These are phyloP conservation scores for Xylariaceae sp. DNA, from an alignment of 2,329 filamentous ascomycete genomes.

Conservation along the genomic window DNA sequence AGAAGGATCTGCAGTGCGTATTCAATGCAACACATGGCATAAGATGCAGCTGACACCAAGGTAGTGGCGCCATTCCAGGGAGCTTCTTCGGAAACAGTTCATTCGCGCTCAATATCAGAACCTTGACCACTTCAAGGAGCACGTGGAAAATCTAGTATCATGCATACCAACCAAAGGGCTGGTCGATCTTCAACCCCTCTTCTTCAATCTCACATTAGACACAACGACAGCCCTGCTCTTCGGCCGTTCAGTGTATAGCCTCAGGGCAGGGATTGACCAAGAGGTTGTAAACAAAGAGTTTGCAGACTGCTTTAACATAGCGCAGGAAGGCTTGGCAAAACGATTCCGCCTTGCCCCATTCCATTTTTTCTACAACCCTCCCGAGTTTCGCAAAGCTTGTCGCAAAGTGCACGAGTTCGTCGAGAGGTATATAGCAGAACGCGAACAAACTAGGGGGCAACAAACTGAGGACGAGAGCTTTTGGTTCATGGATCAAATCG, in stretches of 20 bases:
- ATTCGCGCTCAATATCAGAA: constrained; percentile 31
- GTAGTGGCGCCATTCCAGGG: constrained; percentile 36
- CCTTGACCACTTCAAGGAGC: constrained; percentile 31
- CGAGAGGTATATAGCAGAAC: constrained; percentile 19
- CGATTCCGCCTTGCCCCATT: constrained; percentile 28
- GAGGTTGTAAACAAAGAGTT: constrained; percentile 27
- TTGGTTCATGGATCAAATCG: constrained; percentile 7
- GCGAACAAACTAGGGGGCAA: neutral
- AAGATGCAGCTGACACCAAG: no score
- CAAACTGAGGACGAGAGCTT: neutral
- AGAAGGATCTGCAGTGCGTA: constrained; percentile 27
- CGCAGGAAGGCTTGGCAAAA: constrained; percentile 32
- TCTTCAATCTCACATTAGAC: constrained; percentile 24
- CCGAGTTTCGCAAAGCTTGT: constrained; percentile 28
- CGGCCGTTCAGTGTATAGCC: constrained; percentile 23
- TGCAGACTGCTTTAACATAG: constrained; percentile 35
- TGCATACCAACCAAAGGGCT: constrained; percentile 26
- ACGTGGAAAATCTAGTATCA: constrained; percentile 26
- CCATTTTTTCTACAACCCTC: constrained; percentile 24
- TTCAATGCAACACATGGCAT: no score
- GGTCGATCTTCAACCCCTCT: constrained; percentile 24
- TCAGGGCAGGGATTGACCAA: constrained; percentile 18
- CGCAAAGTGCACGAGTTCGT: neutral
- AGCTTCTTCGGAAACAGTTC: constrained; percentile 38
- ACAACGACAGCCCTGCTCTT: constrained; percentile 25